A percentile compares a stretch with the other conserved stretches of the same genome.
Conservation (phyloP, 164 flowering plant species). For the Macadamia tetraphylla region DNA sequence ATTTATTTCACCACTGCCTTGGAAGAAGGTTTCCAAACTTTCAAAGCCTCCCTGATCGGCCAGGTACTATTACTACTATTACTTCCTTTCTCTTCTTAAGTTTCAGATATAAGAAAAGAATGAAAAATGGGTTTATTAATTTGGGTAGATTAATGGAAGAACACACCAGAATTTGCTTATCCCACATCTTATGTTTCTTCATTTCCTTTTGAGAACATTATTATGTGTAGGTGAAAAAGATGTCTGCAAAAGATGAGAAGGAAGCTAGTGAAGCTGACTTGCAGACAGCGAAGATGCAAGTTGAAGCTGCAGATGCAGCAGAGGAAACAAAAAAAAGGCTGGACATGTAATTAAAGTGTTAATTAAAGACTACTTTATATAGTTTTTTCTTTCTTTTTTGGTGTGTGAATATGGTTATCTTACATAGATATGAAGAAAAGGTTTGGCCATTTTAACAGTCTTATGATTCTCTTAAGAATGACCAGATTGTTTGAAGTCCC, state of each 20-base stretch:
- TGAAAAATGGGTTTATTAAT: too few relatives aligned
- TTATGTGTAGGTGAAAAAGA: slow-evolving; percentile 31
- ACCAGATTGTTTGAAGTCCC: too few relatives aligned
- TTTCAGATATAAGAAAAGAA: too few relatives aligned
- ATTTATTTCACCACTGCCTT: slow-evolving; percentile 26
- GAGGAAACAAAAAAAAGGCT: slow-evolving; percentile 35
- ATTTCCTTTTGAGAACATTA: too few relatives aligned
- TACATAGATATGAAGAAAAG: not conserved
- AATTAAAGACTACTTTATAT: not conserved
- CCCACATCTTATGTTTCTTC: too few relatives aligned
- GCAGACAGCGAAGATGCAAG: slow-evolving; percentile 47
- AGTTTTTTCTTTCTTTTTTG: not conserved
- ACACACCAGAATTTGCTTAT: too few relatives aligned
- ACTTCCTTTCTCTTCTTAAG: too few relatives aligned
- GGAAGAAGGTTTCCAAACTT: slow-evolving; percentile 22
- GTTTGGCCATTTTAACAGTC: too few relatives aligned
- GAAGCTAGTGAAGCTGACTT: slow-evolving; percentile 59
- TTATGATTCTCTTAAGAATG: too few relatives aligned
- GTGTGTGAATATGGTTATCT: not conserved
- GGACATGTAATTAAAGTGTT: not conserved
- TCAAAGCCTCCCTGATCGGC: slow-evolving; percentile 27
- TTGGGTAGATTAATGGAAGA: too few relatives aligned
- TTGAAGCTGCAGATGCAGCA: slow-evolving; percentile 61
- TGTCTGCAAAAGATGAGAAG: slow-evolving; percentile 47
- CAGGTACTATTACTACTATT: slow-evolving; percentile 3